These are phyloP conservation scores for Heritiera fomes DNA, from an alignment of 345 rosid species.

Conservation along the genomic window DNA sequence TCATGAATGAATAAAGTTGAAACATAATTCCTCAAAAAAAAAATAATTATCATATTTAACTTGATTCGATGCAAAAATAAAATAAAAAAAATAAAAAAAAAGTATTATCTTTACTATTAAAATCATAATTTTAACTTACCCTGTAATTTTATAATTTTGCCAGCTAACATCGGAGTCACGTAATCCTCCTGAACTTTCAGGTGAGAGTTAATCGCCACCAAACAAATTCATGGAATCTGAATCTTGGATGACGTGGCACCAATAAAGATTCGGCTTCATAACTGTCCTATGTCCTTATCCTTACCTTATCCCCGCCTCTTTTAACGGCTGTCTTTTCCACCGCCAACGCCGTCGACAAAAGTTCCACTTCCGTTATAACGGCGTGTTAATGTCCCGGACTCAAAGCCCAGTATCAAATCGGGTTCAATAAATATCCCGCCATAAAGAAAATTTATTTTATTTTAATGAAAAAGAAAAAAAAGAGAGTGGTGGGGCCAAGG, in stretches of 20 bases:
- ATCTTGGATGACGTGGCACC: slow-evolving; percentile 26
- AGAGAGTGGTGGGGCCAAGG: not conserved
- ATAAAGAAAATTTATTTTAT: not conserved
- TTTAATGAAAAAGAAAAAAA: not conserved
- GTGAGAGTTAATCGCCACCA: not conserved
- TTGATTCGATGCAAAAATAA: no score
- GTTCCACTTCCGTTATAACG: slow-evolving; percentile 9
- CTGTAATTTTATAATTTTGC: not conserved
- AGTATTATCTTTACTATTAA: no score
- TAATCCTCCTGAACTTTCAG: not conserved
- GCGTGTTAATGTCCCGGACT: slow-evolving; percentile 24
- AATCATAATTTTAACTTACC: not conserved
- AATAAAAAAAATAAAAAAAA: no score
- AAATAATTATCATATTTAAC: no score
- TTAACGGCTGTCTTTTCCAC: slow-evolving; percentile 24
- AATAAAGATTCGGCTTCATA: slow-evolving; percentile 22
- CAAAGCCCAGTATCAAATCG: slow-evolving; percentile 15
- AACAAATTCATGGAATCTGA: not conserved
- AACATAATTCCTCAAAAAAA: no score
- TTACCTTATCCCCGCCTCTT: slow-evolving; percentile 22
- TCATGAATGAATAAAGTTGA: no score
- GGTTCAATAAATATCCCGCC: slow-evolving; percentile 43
- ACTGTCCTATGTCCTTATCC: slow-evolving; percentile 14
- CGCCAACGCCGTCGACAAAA: slow-evolving; percentile 18
- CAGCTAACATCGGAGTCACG: not conserved